Conservation (phyloP, 1,284 basidiomycete genomes). For the Blastosporella zonata region DNA sequence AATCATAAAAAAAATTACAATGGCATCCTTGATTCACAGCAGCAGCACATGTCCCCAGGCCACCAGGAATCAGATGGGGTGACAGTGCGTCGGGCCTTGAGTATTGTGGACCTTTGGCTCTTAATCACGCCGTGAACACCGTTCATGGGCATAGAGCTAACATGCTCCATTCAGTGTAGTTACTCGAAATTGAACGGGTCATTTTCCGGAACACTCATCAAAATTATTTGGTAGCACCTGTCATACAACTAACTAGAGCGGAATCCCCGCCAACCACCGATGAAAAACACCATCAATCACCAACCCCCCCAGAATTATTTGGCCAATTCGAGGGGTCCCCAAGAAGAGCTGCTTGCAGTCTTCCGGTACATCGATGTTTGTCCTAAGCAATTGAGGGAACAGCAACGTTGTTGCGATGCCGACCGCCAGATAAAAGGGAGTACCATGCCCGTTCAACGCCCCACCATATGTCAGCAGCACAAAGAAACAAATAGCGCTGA, state of each 20-base stretch:
- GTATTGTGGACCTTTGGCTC: no score
- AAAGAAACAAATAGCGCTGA: slow-evolving; percentile 22
- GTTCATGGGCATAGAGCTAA: no score
- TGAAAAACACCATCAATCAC: not conserved
- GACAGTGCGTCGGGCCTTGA: no score
- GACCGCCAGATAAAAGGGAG: slow-evolving; percentile 14
- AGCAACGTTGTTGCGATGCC: not conserved
- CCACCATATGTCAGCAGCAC: slow-evolving; percentile 21
- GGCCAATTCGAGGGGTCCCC: not conserved
- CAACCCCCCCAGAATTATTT: slow-evolving; percentile 1
- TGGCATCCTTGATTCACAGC: no score
- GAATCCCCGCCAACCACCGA: not conserved
- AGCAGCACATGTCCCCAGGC: no score
- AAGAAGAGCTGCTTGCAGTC: not conserved
- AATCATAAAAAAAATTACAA: no score
- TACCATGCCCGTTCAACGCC: slow-evolving; percentile 22
- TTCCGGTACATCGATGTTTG: not conserved
- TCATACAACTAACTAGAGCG: not conserved
- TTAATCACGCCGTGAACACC: no score
- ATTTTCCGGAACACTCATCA: no score
- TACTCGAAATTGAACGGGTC: no score
- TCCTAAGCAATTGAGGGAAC: not conserved
- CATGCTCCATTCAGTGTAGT: no score
- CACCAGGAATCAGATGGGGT: no score
- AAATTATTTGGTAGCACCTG: no score